Evolutionary conservation across 495 filamentous ascomycete species (phyloP), one percentile per base, ranked within the genome.

Genomic region (Daldinia caldariorum): DNA sequence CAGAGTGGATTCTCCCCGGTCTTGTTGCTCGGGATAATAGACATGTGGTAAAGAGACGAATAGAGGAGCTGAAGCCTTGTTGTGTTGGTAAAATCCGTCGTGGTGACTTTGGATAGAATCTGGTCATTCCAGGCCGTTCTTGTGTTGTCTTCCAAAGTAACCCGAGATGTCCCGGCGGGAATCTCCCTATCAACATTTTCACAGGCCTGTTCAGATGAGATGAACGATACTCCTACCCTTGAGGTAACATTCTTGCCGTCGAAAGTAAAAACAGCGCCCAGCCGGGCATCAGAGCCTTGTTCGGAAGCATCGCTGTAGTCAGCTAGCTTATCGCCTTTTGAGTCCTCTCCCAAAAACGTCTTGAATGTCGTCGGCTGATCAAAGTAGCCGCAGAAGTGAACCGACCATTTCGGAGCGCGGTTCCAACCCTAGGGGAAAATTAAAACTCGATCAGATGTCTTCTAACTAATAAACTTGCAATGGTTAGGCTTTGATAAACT

Each of bases 1-100:
- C 90, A 92, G 6, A 81, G 74, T 0, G 90, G 89, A 69, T 92
- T 92, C 73, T 92, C 90, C 0, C 88, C 89, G 0, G 90, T 92
- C 47, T 87, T 85, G 72, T 92, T 91, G 4, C 89, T 89, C 0
- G 90, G 90, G 37, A 92, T 83, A 20, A 92, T 70, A 58, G 87
- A 84, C 88, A 92, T 91, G 66, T 88, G 87, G 64, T 91, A 91
- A 1, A 93, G 70, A 2, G 87, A 87, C 0, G 85, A 83, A 71
- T 92, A 92, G 29, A 92, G 79, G n/a, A 90, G 74, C 51, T 81
- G 74, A 2, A 91, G 81, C 29, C 85, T 88, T 1, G 80, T 83
- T 14, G 70, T 68, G 63, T 90, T 86, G 2, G 75, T 69, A 6
- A 83, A 86, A 62, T 84, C 86, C 0, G 82, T 83, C 1, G 88